Evolutionary conservation across 169 alveolate species (phyloP).

Genomic region (Plasmodium adleri): DNA sequence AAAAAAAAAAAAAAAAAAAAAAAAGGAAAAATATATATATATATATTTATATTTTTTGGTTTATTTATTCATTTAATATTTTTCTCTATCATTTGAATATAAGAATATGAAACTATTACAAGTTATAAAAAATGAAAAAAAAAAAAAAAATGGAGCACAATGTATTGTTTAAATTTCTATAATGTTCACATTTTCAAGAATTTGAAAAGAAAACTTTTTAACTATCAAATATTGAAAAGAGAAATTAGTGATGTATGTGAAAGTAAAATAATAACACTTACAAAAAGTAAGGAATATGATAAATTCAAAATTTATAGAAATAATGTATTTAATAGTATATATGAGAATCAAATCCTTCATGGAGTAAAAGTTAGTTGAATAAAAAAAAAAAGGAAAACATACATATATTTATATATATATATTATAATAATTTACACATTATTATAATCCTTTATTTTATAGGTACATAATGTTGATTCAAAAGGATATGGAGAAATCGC

Average conservation of each 20-base stretch:
- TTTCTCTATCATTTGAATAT: too few species aligned
- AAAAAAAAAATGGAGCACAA: constrained; percentile 25
- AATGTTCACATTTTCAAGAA: constrained; percentile 21
- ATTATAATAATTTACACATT: not conserved
- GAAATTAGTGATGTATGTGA: constrained; percentile 70
- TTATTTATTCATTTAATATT: too few species aligned
- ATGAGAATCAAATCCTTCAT: constrained; percentile 67
- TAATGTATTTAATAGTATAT: constrained; percentile 45
- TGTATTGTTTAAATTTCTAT: constrained; percentile 26
- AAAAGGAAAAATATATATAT: too few species aligned
- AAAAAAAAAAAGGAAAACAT: constrained; percentile 1
- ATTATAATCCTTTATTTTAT: not conserved
- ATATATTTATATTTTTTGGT: too few species aligned
- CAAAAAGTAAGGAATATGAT: constrained; percentile 72
- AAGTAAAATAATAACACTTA: constrained; percentile 69
- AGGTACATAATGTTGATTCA: constrained; percentile 65
- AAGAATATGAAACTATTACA: too few species aligned
- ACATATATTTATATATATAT: constrained; percentile 10
- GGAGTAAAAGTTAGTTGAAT: constrained; percentile 60
- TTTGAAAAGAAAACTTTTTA: constrained; percentile 18
- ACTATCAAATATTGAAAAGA: constrained; percentile 33
- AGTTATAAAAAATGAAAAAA: not conserved
- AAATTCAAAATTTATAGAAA: constrained; percentile 41
- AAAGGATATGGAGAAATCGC: constrained; percentile 75
- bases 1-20: too few species aligned